Percentiles rank a stretch among this genome's conserved stretches.
phyloP scores from a whole-genome alignment of 1,139 yeast genomes.

The Hyphopichia wangnamkhiaoensis region DNA sequence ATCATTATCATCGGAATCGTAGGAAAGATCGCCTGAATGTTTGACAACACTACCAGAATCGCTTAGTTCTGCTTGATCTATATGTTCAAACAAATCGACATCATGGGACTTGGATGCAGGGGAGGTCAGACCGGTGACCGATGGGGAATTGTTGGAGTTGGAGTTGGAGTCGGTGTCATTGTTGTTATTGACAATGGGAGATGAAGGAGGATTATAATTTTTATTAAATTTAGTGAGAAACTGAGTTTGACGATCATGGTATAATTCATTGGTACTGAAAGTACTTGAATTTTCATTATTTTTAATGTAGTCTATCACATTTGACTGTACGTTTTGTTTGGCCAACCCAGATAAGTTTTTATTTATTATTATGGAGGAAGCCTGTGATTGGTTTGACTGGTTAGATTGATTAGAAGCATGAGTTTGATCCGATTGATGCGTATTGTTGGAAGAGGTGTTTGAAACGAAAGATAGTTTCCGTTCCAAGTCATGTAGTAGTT shows the following conservation, averaged over 20 bases:
- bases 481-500: slow-evolving; percentile 26
- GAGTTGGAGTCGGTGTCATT: slow-evolving; percentile 3
- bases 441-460: slow-evolving; percentile 8
- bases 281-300: slow-evolving; percentile 18
- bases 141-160: too few species aligned
- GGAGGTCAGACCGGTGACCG: too few species aligned
- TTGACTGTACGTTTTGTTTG: slow-evolving; percentile 30
- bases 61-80: slow-evolving; percentile 1
- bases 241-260: slow-evolving; percentile 34
- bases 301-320: slow-evolving; percentile 32
- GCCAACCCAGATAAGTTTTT: slow-evolving; percentile 28
- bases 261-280: slow-evolving; percentile 39
- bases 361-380: slow-evolving; percentile 34
- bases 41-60: slow-evolving; percentile 1
- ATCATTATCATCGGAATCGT: background rate
- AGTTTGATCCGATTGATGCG: slow-evolving; percentile 7
- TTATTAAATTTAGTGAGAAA: slow-evolving; percentile 34
- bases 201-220: slow-evolving; percentile 17
- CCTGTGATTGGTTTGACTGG: slow-evolving; percentile 18
- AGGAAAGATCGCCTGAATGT: slow-evolving; percentile 10
- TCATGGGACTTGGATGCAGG: slow-evolving; percentile 1
- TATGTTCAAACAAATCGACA: background rate
- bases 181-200: background rate
- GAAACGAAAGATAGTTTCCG: slow-evolving; percentile 25
- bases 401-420: slow-evolving; percentile 7